A percentile compares a stretch with the other conserved stretches of the same genome.
Conservation (phyloP, 2,329 filamentous ascomycete genomes). For the Microascus cirrosus region DNA sequence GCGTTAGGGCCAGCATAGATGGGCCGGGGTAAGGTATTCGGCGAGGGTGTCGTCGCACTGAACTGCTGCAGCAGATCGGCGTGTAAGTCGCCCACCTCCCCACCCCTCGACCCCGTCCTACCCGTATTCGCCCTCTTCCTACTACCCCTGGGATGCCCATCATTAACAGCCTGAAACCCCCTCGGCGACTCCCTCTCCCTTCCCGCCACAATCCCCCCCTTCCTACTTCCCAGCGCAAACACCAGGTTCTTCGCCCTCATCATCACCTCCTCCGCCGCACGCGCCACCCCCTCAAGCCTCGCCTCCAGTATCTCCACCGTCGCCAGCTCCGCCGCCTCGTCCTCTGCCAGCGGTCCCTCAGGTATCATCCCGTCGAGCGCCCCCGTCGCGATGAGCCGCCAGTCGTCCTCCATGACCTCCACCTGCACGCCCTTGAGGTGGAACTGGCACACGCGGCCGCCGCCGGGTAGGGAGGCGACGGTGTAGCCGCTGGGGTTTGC, state of each 20-base stretch:
- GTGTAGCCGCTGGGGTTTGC: slow-evolving; percentile 70
- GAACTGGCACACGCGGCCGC: slow-evolving; percentile 67
- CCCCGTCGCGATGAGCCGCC: slow-evolving; percentile 70
- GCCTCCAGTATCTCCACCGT: slow-evolving; percentile 77
- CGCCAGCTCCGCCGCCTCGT: slow-evolving; percentile 75
- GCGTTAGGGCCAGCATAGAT: neutral
- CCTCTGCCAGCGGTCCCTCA: slow-evolving; percentile 70
- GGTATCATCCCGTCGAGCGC: slow-evolving; percentile 71
- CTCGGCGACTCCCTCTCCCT: neutral
- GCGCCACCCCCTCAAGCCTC: slow-evolving; percentile 65
- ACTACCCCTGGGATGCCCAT: neutral
- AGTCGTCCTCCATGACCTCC: slow-evolving; percentile 83
- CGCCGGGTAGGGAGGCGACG: slow-evolving; percentile 57
- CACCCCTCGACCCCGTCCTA: neutral
- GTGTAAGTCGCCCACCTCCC: slow-evolving; percentile 31
- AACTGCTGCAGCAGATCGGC: slow-evolving; percentile 47
- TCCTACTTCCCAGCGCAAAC: slow-evolving; percentile 65
- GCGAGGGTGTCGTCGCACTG: slow-evolving; percentile 1
- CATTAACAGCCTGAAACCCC: slow-evolving; percentile 3
- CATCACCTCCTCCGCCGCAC: slow-evolving; percentile 65
- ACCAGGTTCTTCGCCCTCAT: slow-evolving; percentile 61
- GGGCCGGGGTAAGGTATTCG: neutral
- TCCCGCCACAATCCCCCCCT: slow-evolving; percentile 45
- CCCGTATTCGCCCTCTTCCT: neutral
- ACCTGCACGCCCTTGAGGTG: slow-evolving; percentile 70